Conservation (phyloP, 1,284 basidiomycete species). For the Afroboletus lepidellus region DNA sequence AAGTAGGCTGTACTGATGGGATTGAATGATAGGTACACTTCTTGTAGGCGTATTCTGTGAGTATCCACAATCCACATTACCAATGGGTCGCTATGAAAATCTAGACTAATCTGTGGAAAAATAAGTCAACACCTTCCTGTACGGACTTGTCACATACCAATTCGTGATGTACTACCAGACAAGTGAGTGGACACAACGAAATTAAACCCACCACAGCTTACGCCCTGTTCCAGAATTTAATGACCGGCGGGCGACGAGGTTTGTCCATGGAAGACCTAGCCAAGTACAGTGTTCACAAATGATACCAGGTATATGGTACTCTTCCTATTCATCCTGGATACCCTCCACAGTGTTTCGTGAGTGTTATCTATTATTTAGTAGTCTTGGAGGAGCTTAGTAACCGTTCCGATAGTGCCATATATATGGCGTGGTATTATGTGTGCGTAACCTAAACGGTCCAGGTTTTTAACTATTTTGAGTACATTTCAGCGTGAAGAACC, state of each 20-base stretch:
- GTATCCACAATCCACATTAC: constrained; percentile 8
- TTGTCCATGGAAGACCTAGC: background rate
- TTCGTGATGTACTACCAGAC: constrained; percentile 43
- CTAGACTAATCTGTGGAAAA: background rate
- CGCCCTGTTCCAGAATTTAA: constrained; percentile 38
- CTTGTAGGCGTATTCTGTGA: constrained; percentile 41
- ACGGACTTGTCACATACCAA: constrained; percentile 50
- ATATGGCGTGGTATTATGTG: constrained; percentile 18
- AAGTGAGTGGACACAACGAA: constrained; percentile 31
- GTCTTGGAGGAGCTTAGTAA: too few species aligned
- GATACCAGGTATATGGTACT: background rate
- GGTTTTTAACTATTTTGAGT: background rate
- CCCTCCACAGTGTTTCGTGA: background rate
- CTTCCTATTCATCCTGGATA: background rate
- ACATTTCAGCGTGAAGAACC: constrained; percentile 11
- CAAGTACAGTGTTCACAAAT: background rate
- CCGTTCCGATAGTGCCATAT: constrained; percentile 9
- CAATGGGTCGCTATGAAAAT: background rate
- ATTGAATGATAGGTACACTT: constrained; percentile 34
- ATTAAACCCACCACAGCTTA: background rate
- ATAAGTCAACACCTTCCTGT: constrained; percentile 40
- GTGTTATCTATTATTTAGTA: constrained; percentile 1
- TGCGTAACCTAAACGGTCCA: background rate
- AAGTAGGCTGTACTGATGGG: background rate
- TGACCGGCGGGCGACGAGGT: constrained; percentile 34